Base-by-base conservation (phyloP, 2,329 filamentous ascomycete genomes). In the Basipetospora chlamydospora region DNA sequence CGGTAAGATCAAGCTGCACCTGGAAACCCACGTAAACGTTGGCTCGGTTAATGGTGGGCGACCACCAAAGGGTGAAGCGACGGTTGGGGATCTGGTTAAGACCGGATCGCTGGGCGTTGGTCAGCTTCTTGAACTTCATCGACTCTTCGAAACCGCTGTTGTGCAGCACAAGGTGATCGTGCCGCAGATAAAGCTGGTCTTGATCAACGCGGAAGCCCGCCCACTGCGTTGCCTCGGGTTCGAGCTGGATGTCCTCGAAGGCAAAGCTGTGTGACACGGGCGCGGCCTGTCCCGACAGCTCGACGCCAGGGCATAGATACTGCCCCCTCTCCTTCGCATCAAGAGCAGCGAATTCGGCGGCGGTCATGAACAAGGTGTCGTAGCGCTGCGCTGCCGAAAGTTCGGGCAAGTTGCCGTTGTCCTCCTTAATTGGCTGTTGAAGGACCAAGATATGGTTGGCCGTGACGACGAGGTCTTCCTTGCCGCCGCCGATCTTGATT, bases 21-120 rank as follows among this genome's bases (percentile, higher is more conserved):
- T 96, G 88, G 79, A 98, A 98, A 77, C 90, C 90, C 44, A 98
- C 87, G 48, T 96, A 96, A 13, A 98, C 90, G 51, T 96, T 95
- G 47, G 88, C 88, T 53, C 88, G 72, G 60, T 94, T 93, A 57
- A 93, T 93, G 0, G 84, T 92, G 0, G 80, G 79, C 1, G 80
- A 90, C 90, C 90, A 98, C 90, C 90, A 98, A 0, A 98, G 63
- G 0, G 90, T 96, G 58, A 98, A 98, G 1, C 90, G 85, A 73
- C 90, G 85, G 54, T 98, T 98, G 0, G 90, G 90, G 53, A 98
- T 98, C 53, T 98, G 90, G 54, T 95, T 96, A 21, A 98, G 59
- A 85, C 90, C 90, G 15, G 84, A 93, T 48, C 90, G 73, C 57
- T 98, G 90, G 1, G 90, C 90, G 49, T 98, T 98, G 0, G 90